Conservation (phyloP, 1,139 yeast species). For the Hansenula sp. region DNA sequence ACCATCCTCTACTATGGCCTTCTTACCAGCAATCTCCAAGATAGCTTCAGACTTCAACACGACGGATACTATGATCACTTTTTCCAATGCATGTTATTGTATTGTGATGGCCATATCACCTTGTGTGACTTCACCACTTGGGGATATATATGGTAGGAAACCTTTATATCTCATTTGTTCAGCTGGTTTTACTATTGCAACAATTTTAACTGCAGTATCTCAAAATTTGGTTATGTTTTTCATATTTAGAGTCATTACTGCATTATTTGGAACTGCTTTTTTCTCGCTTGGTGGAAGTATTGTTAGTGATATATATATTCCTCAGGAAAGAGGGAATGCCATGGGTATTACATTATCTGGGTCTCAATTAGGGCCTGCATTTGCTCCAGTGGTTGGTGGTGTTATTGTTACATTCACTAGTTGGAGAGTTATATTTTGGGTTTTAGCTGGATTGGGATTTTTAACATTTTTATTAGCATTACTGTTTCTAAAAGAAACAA, state of each 20-base stretch:
- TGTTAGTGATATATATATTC: constrained; percentile 35
- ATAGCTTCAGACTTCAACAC: constrained; percentile 41
- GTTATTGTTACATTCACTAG: constrained; percentile 33
- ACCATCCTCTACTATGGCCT: constrained; percentile 38
- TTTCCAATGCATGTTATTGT: constrained; percentile 46
- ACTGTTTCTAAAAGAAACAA: constrained; percentile 40
- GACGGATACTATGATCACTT: constrained; percentile 40
- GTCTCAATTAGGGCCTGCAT: constrained; percentile 36
- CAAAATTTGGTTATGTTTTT: constrained; percentile 45
- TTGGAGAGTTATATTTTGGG: constrained; percentile 49
- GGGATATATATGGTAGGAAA: constrained; percentile 46
- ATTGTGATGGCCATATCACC: constrained; percentile 49
- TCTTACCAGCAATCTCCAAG: constrained; percentile 46
- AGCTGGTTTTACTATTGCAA: constrained; percentile 29
- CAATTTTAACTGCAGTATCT: constrained; percentile 39
- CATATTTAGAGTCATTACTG: constrained; percentile 41
- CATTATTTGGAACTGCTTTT: constrained; percentile 47
- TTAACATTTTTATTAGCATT: constrained; percentile 27
- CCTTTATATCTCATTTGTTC: constrained; percentile 36
- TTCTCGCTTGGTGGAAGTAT: constrained; percentile 43
- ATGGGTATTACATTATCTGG: constrained; percentile 36
- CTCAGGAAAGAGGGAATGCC: constrained; percentile 35
- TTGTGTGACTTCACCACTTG: constrained; percentile 41
- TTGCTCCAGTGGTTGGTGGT: constrained; percentile 38
- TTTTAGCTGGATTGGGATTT: constrained; percentile 37